These are phyloP conservation scores for Saccharomycopsis capsularis DNA, from an alignment of 805 yeast species.

Conservation along the genomic window DNA sequence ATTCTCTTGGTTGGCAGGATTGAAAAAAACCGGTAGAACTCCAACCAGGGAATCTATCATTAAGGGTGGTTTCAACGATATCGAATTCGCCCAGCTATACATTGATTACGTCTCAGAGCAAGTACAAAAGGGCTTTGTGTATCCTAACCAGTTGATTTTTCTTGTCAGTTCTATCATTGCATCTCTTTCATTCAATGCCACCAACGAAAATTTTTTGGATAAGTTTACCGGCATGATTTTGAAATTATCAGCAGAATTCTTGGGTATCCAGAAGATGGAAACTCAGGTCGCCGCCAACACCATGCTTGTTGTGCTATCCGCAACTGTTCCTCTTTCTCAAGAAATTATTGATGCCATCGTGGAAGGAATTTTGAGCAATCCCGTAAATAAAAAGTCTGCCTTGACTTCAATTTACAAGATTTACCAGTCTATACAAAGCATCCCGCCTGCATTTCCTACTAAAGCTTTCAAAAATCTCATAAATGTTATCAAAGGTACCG, in stretches of 20 bases:
- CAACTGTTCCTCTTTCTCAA: conserved; percentile 56
- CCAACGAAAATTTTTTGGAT: conserved; percentile 37
- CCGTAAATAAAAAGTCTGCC: conserved; percentile 38
- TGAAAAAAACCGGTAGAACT: conserved; percentile 52
- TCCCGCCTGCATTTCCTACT: conserved; percentile 12
- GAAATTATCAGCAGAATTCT: conserved; percentile 50
- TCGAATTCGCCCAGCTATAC: conserved; percentile 60
- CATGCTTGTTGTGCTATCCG: conserved; percentile 65
- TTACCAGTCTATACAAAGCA: conserved; percentile 37
- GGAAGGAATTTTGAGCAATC: conserved; percentile 46
- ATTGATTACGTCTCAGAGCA: conserved; percentile 41
- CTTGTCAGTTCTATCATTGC: conserved; percentile 67
- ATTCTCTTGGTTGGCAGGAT: conserved; percentile 63
- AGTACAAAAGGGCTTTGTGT: conserved; percentile 48
- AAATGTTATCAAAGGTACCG: neutral
- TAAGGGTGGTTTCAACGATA: conserved; percentile 61
- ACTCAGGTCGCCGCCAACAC: conserved; percentile 81
- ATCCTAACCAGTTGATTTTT: conserved; percentile 68
- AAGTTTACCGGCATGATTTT: conserved; percentile 49
- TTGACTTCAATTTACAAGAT: conserved; percentile 41
- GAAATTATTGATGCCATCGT: conserved; percentile 54
- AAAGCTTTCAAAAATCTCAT: neutral
- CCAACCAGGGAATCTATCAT: conserved; percentile 68
- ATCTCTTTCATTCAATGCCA: conserved; percentile 51
- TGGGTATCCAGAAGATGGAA: conserved; percentile 44